These are phyloP conservation scores for Trichothecium roseum DNA, from an alignment of 2,329 filamentous ascomycete genomes.

Conservation along the genomic window DNA sequence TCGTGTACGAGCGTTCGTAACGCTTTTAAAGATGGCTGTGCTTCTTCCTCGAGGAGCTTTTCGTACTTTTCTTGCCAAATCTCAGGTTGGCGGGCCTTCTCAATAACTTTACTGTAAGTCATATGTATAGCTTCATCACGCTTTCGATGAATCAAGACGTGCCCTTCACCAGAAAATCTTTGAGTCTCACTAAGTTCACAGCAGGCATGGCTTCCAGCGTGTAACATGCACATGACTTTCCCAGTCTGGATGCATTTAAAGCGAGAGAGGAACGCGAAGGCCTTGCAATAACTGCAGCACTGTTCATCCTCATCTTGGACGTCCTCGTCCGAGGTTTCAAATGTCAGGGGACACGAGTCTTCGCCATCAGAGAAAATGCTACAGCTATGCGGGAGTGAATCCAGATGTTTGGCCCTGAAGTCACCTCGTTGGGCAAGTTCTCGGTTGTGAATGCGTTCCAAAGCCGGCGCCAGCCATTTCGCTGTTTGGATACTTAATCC, in stretches of 20 bases:
- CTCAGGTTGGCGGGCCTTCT: slow-evolving; percentile 80
- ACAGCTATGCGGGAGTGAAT: slow-evolving; percentile 43
- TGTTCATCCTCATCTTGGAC: slow-evolving; percentile 87
- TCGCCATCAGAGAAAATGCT: slow-evolving; percentile 28
- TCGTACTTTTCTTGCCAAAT: slow-evolving; percentile 86
- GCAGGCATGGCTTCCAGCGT: slow-evolving; percentile 72
- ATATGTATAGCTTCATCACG: slow-evolving; percentile 58
- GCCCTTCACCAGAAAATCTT: slow-evolving; percentile 58
- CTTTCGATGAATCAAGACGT: slow-evolving; percentile 69
- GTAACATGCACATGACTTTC: slow-evolving; percentile 72
- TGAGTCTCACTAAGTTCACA: slow-evolving; percentile 59
- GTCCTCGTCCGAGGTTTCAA: slow-evolving; percentile 60
- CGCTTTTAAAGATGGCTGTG: slow-evolving; percentile 75
- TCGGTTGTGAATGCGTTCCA: slow-evolving; percentile 66
- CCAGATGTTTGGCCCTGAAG: slow-evolving; percentile 58
- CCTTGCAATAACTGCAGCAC: slow-evolving; percentile 88
- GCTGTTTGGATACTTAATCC: slow-evolving; percentile 71
- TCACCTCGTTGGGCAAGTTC: slow-evolving; percentile 59
- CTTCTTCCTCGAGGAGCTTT: slow-evolving; percentile 71
- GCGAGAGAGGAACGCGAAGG: slow-evolving; percentile 81
- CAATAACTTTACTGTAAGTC: slow-evolving; percentile 65
- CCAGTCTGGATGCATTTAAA: slow-evolving; percentile 76
- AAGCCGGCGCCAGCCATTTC: slow-evolving; percentile 85
- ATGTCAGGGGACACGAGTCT: slow-evolving; percentile 46
- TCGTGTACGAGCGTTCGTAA: slow-evolving; percentile 78